Evolutionary conservation across 208 protist species (phyloP).

Genomic region (Tritrichomonas musculus): DNA sequence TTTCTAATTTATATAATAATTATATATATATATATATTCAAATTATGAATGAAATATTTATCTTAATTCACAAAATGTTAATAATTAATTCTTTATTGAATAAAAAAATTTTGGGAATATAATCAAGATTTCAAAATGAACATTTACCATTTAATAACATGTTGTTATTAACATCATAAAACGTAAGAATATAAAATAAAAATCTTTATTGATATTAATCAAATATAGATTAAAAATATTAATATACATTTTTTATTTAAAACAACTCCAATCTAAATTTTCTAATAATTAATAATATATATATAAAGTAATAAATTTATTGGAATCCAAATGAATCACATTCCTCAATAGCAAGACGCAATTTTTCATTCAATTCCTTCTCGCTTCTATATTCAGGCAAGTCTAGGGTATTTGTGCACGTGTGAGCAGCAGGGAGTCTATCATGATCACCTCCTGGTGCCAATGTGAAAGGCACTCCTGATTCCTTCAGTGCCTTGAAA

Average conservation of each 20-base stretch:
- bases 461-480: slow-evolving; percentile 42
- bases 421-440: slow-evolving; percentile 84
- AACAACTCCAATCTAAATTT: too few species aligned
- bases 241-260: too few species aligned
- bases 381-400: slow-evolving; percentile 78
- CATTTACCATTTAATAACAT: too few species aligned
- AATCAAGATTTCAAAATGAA: not conserved
- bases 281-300: too few species aligned
- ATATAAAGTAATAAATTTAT: too few species aligned
- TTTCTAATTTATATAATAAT: not conserved
- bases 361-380: slow-evolving; percentile 54
- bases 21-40: not conserved
- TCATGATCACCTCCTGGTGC: slow-evolving; percentile 44
- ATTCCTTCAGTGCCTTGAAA: slow-evolving; percentile 68
- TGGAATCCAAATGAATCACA: slow-evolving; percentile 51
- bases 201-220: too few species aligned
- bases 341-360: slow-evolving; percentile 50
- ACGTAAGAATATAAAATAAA: too few species aligned
- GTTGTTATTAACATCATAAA: too few species aligned
- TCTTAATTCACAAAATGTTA: not conserved
- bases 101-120: not conserved
- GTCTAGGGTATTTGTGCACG: slow-evolving; percentile 87
- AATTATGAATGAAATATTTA: not conserved
- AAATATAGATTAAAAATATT: too few species aligned
- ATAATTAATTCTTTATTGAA: not conserved